Evolutionary conservation across 2,329 filamentous ascomycete species (phyloP).

Genomic region (Exophiala spinifera): DNA sequence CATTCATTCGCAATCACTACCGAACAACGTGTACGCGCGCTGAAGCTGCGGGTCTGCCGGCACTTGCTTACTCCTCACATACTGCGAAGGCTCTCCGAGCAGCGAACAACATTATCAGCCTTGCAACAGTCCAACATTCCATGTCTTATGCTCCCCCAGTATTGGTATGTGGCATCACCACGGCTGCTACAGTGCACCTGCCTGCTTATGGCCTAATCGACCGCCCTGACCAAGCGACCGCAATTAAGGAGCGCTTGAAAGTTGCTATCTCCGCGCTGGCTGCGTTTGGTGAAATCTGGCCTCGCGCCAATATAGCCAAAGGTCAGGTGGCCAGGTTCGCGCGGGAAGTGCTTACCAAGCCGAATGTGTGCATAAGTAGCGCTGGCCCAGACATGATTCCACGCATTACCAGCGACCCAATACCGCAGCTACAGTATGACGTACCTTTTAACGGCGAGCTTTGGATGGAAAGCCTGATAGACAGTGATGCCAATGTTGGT

Average conservation of each 20-base stretch:
- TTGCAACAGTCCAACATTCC: constrained; percentile 59
- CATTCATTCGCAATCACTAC: constrained; percentile 54
- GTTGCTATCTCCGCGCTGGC: constrained; percentile 31
- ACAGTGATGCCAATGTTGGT: not conserved
- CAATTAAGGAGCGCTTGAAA: constrained; percentile 34
- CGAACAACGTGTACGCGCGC: constrained; percentile 65
- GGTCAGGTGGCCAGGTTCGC: constrained; percentile 31
- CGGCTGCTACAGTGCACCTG: constrained; percentile 77
- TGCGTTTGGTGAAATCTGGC: constrained; percentile 34
- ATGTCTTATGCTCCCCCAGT: constrained; percentile 75
- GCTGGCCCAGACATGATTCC: constrained; percentile 9
- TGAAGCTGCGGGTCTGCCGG: constrained; percentile 25
- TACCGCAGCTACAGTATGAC: constrained; percentile 17
- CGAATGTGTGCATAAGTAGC: constrained; percentile 16
- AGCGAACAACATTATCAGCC: constrained; percentile 72
- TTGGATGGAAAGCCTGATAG: constrained; percentile 25
- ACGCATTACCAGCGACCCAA: constrained; percentile 3
- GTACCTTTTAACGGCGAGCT: constrained; percentile 22
- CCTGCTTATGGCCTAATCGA: constrained; percentile 68
- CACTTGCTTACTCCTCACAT: constrained; percentile 27
- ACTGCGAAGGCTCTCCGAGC: constrained; percentile 71
- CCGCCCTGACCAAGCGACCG: constrained; percentile 29
- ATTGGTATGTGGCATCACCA: constrained; percentile 75
- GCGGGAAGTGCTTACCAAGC: constrained; percentile 23
- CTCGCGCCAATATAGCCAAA: constrained; percentile 31